These are phyloP conservation scores for Cercophora sp. DNA, from an alignment of 495 filamentous ascomycete species.

Conservation along the genomic window DNA sequence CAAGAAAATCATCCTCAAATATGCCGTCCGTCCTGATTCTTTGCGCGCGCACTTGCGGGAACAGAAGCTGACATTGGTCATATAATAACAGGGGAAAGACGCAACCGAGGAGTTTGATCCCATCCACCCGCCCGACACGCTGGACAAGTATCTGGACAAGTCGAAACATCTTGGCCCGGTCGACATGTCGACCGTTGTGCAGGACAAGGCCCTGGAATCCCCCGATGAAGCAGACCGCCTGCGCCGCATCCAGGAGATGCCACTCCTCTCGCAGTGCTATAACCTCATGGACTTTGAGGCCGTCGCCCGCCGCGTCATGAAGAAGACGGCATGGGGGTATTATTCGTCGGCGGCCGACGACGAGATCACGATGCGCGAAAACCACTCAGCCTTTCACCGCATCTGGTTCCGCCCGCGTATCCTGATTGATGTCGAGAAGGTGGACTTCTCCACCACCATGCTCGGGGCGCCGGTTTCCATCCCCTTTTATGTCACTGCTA, in stretches of 20 bases:
- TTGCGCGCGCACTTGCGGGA: too few species aligned
- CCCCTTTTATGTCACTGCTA: slow-evolving; percentile 91
- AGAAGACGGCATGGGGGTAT: slow-evolving; percentile 93
- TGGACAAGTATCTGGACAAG: slow-evolving; percentile 76
- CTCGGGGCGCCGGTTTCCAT: slow-evolving; percentile 76
- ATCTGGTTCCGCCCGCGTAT: slow-evolving; percentile 94
- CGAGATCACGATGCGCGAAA: slow-evolving; percentile 96
- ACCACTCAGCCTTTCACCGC: slow-evolving; percentile 92
- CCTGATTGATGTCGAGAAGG: slow-evolving; percentile 78
- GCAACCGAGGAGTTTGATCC: slow-evolving; percentile 80
- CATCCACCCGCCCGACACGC: slow-evolving; percentile 73
- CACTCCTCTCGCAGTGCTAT: slow-evolving; percentile 82
- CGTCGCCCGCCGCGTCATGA: slow-evolving; percentile 83
- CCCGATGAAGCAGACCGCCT: slow-evolving; percentile 75
- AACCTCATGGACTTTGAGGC: slow-evolving; percentile 95
- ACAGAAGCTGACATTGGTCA: too few species aligned
- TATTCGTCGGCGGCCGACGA: slow-evolving; percentile 96
- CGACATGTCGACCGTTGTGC: slow-evolving; percentile 79
- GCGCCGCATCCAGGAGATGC: slow-evolving; percentile 73
- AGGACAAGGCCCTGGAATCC: slow-evolving; percentile 63
- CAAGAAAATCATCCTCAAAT: slow-evolving; percentile 72
- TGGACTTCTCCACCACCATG: slow-evolving; percentile 87
- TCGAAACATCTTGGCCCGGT: slow-evolving; percentile 89
- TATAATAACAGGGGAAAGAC: slow-evolving; percentile 73
- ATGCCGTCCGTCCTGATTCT: too few species aligned